Percentiles rank a stretch among this genome's conserved stretches.
These are phyloP conservation scores for Hortiboletus flavorubellus DNA, from an alignment of 768 basidiomycete species.

Conservation along the genomic window DNA sequence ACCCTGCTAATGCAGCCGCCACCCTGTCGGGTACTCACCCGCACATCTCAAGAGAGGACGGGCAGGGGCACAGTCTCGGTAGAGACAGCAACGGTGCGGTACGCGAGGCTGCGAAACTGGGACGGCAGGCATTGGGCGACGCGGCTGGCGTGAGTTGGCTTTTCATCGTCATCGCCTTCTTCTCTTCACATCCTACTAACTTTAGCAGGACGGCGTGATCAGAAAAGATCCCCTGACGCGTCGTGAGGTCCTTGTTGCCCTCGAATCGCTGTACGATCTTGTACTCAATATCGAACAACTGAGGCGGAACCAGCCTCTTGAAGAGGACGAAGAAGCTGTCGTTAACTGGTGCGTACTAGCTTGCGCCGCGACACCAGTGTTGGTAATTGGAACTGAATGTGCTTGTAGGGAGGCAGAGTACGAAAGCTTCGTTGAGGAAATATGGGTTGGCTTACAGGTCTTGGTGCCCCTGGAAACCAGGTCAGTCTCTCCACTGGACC, in stretches of 20 bases:
- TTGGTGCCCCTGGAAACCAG: constrained; percentile 92
- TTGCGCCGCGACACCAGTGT: not conserved
- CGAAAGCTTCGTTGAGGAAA: constrained; percentile 54
- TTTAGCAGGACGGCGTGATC: constrained; percentile 59
- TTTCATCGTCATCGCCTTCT: not conserved
- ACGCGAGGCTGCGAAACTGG: constrained; percentile 71
- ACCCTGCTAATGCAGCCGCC: constrained; percentile 42
- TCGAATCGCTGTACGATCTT: constrained; percentile 85
- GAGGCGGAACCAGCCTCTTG: constrained; percentile 68
- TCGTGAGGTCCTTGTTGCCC: constrained; percentile 69
- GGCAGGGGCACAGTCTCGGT: constrained; percentile 20
- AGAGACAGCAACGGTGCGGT: constrained; percentile 53
- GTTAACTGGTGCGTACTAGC: constrained; percentile 42
- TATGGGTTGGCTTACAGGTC: constrained; percentile 84
- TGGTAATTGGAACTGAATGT: constrained; percentile 1
- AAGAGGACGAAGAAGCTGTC: constrained; percentile 44
- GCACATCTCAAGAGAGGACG: constrained; percentile 54
- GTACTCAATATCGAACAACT: constrained; percentile 84
- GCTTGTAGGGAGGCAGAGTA: constrained; percentile 55
- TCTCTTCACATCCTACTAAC: not conserved
- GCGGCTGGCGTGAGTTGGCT: constrained; percentile 45
- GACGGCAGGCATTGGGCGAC: constrained; percentile 66
- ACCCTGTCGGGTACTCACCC: constrained; percentile 40
- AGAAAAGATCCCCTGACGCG: constrained; percentile 72
- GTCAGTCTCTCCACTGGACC: constrained; percentile 37